Conservation (phyloP, 371 early-diverging fungal genomes). For the Syncephalis plumigaleata region DNA sequence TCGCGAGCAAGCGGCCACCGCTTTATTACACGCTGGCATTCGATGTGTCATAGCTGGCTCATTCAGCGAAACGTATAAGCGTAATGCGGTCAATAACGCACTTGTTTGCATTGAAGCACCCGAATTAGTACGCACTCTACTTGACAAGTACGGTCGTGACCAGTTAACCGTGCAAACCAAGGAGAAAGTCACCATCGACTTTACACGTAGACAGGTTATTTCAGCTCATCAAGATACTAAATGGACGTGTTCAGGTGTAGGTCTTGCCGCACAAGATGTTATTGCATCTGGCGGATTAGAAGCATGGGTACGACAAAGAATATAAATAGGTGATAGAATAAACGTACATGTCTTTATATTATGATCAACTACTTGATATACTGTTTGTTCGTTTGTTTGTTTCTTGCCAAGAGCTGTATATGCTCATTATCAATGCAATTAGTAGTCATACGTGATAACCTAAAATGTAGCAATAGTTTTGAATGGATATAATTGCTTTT, state of each 20-base stretch:
- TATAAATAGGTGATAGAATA: too few species aligned
- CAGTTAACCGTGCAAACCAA: not conserved
- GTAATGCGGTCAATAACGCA: slow-evolving; percentile 94
- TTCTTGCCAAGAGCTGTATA: too few species aligned
- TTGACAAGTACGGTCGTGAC: not conserved
- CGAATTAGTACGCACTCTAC: slow-evolving; percentile 31
- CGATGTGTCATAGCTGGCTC: slow-evolving; percentile 73
- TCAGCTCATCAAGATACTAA: not conserved
- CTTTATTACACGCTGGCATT: slow-evolving; percentile 70
- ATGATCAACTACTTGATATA: too few species aligned
- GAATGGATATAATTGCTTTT: too few species aligned
- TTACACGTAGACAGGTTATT: not conserved
- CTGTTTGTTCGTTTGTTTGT: too few species aligned
- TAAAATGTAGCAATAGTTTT: too few species aligned
- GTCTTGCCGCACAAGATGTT: slow-evolving; percentile 83
- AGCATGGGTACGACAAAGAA: slow-evolving; percentile 37
- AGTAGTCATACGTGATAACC: too few species aligned
- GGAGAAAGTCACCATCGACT: not conserved
- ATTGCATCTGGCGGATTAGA: slow-evolving; percentile 87
- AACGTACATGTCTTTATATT: too few species aligned
- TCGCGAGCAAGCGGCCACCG: slow-evolving; percentile 94
- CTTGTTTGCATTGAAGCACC: slow-evolving; percentile 77
- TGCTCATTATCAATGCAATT: too few species aligned
- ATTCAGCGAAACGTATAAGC: slow-evolving; percentile 88
- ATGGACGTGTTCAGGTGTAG: slow-evolving; percentile 32